These are phyloP conservation scores for Acacia pycnantha DNA, from an alignment of 331 rosid genomes.

Conservation along the genomic window DNA sequence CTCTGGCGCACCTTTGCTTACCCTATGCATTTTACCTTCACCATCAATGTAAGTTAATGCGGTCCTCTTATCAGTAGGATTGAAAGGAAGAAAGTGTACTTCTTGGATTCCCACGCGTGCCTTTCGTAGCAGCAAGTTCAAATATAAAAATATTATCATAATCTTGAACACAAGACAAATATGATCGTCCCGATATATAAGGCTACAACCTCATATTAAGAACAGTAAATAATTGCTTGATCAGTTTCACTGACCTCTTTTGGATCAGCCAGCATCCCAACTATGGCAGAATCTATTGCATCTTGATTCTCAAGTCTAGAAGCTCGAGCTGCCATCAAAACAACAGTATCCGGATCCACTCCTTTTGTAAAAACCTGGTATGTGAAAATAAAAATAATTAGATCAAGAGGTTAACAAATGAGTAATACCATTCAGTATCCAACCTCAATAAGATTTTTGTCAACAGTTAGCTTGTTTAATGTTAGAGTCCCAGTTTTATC, in stretches of 20 bases:
- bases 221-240: not conserved
- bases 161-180: not conserved
- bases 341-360: constrained; percentile 48
- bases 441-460: constrained; percentile 72
- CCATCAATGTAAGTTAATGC: constrained; percentile 70
- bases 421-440: not conserved
- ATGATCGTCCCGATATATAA: not conserved
- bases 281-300: constrained; percentile 56
- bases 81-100: constrained; percentile 56
- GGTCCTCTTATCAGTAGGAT: constrained; percentile 79
- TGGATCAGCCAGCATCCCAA: constrained; percentile 21
- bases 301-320: constrained; percentile 74
- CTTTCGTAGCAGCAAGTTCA: constrained; percentile 28
- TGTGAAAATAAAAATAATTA: not conserved
- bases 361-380: constrained; percentile 3
- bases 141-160: not conserved
- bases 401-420: not conserved
- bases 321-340: constrained; percentile 36
- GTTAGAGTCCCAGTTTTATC: constrained; percentile 75
- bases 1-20: constrained; percentile 82
- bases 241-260: constrained; percentile 13
- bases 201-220: not conserved
- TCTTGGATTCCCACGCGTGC: constrained; percentile 58
- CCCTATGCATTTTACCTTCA: constrained; percentile 67
- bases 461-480: constrained; percentile 69